These are phyloP conservation scores for Hibiscus trionum DNA, from an alignment of 345 rosid genomes.

Conservation along the genomic window DNA sequence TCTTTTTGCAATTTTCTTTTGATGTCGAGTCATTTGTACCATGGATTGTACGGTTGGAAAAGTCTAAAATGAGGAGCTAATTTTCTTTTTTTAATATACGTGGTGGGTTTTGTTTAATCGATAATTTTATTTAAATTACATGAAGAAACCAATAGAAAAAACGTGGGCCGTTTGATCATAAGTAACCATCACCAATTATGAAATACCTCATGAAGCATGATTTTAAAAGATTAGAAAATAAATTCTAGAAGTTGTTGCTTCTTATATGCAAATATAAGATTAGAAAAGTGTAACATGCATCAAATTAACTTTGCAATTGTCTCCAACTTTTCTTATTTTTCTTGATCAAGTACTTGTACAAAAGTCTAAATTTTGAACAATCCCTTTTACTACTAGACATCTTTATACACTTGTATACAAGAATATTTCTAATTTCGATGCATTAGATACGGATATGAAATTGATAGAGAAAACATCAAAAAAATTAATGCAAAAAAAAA, in stretches of 20 bases:
- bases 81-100: not conserved
- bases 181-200: not conserved
- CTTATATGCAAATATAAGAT: not conserved
- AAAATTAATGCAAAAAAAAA: too few relatives aligned
- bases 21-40: not conserved
- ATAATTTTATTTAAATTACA: not conserved
- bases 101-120: not conserved
- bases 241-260: not conserved
- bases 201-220: not conserved
- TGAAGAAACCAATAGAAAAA: not conserved
- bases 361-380: not conserved
- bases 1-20: not conserved
- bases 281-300: not conserved
- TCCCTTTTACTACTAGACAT: not conserved
- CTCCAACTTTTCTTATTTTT: not conserved
- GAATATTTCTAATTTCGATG: too few relatives aligned
- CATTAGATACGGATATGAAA: too few relatives aligned
- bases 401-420: too few relatives aligned
- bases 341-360: not conserved
- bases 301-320: not conserved
- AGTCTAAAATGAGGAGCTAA: not conserved
- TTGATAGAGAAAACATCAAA: too few relatives aligned
- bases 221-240: not conserved
- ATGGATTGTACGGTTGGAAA: not conserved
- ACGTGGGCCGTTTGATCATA: not conserved